These are phyloP conservation scores for Vicia villosa DNA, from an alignment of 306 rosid genomes.

Conservation along the genomic window DNA sequence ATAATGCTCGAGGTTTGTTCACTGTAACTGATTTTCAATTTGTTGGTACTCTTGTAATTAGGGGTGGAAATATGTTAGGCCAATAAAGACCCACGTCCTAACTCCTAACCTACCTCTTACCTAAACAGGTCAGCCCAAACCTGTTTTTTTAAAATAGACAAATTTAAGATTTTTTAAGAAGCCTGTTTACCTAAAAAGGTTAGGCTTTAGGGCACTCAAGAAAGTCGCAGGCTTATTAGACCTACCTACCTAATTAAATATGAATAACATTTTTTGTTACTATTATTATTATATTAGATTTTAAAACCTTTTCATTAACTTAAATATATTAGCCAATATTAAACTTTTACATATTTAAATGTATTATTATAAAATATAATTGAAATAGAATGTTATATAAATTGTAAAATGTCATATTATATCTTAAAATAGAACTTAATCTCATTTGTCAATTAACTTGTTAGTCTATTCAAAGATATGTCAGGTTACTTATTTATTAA, in stretches of 20 bases:
- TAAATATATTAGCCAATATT: background rate
- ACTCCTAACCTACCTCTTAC: background rate
- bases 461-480: too few relatives aligned
- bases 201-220: background rate
- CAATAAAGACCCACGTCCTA: background rate
- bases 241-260: background rate
- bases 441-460: too few relatives aligned
- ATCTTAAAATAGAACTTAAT: too few relatives aligned
- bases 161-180: background rate
- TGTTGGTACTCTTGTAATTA: constrained; percentile 22
- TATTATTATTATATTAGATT: background rate
- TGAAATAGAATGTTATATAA: too few relatives aligned
- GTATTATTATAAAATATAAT: too few relatives aligned
- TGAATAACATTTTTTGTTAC: background rate
- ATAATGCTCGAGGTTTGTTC: constrained; percentile 68
- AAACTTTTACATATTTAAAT: too few relatives aligned
- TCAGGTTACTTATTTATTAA: too few relatives aligned
- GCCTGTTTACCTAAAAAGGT: background rate
- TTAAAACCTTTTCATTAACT: background rate
- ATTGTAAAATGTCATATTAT: too few relatives aligned
- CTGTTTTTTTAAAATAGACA: background rate
- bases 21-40: constrained; percentile 24
- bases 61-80: background rate
- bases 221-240: background rate
- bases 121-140: background rate